Conservation (phyloP, 495 filamentous ascomycete species). For the Evernia prunastri region DNA sequence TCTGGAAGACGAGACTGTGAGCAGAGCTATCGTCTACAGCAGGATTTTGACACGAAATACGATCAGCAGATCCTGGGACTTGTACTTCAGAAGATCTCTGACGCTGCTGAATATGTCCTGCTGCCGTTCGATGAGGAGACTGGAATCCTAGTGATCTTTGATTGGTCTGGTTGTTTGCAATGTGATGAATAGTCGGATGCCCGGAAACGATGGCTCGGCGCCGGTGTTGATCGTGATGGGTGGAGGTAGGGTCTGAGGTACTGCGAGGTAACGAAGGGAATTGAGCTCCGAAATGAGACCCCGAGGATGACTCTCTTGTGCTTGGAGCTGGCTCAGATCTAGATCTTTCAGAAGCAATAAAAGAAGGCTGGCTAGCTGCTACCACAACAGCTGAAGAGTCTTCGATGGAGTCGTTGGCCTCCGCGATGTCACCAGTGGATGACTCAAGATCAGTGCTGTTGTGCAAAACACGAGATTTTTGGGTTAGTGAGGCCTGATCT, state of each 20-base stretch:
- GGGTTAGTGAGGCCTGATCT: background rate
- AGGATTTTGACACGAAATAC: background rate
- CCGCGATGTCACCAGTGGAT: background rate
- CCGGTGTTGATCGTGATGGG: background rate
- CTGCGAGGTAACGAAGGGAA: slow-evolving; percentile 9
- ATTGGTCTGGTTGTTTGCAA: background rate
- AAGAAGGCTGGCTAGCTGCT: slow-evolving; percentile 3
- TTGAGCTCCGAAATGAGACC: background rate
- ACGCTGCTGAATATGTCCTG: background rate
- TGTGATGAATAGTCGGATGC: background rate
- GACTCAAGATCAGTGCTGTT: background rate
- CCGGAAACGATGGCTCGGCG: background rate
- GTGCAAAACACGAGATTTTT: background rate
- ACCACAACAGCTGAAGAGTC: slow-evolving; percentile 6
- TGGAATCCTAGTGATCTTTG: background rate
- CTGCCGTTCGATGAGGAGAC: background rate
- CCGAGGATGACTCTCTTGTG: background rate
- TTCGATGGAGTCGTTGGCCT: background rate
- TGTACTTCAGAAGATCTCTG: slow-evolving; percentile 7
- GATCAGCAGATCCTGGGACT: background rate
- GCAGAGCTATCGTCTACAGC: background rate
- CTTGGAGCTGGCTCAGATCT: slow-evolving; percentile 6
- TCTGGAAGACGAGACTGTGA: slow-evolving; percentile 9
- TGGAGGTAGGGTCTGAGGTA: slow-evolving; percentile 2
- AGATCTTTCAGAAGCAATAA: background rate